Evolutionary conservation across 257 asterid species (phyloP).

Genomic region (Solanum piurae): DNA sequence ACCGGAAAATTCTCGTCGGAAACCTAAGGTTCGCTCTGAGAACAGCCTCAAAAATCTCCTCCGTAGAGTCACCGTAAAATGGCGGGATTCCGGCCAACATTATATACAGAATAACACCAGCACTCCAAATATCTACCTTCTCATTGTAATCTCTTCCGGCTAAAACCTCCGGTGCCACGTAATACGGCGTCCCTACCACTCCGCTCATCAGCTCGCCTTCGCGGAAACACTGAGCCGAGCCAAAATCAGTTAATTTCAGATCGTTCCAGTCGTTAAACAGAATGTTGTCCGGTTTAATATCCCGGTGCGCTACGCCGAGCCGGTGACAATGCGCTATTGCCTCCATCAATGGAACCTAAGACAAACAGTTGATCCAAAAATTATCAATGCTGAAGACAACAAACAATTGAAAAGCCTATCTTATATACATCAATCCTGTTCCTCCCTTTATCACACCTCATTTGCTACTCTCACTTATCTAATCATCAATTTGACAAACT

Average conservation of each 20-base stretch:
- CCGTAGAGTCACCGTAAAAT: constrained; percentile 20
- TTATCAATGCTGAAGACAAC: not conserved
- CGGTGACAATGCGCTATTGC: constrained; percentile 68
- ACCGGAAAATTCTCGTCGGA: constrained; percentile 10
- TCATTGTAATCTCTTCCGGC: constrained; percentile 14
- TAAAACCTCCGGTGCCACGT: constrained; percentile 27
- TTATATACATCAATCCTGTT: not conserved
- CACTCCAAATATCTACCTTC: constrained; percentile 31
- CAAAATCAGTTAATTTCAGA: constrained; percentile 70
- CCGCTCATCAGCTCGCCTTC: constrained; percentile 21
- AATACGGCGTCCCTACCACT: constrained; percentile 31
- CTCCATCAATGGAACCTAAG: constrained; percentile 57
- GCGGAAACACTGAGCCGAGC: constrained; percentile 52
- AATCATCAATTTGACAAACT: not conserved
- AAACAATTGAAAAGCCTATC: not conserved
- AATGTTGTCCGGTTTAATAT: constrained; percentile 71
- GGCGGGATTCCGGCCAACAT: constrained; percentile 34
- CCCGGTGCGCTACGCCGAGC: constrained; percentile 62
- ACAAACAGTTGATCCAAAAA: not conserved
- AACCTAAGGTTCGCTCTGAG: constrained; percentile 25
- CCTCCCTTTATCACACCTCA: not conserved
- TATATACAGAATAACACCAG: constrained; percentile 21
- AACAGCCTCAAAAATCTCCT: constrained; percentile 25
- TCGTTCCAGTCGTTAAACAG: constrained; percentile 41
- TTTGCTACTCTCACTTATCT: not conserved